These are phyloP conservation scores for Erythrophleum fordii DNA, from an alignment of 306 rosid species.

Conservation along the genomic window DNA sequence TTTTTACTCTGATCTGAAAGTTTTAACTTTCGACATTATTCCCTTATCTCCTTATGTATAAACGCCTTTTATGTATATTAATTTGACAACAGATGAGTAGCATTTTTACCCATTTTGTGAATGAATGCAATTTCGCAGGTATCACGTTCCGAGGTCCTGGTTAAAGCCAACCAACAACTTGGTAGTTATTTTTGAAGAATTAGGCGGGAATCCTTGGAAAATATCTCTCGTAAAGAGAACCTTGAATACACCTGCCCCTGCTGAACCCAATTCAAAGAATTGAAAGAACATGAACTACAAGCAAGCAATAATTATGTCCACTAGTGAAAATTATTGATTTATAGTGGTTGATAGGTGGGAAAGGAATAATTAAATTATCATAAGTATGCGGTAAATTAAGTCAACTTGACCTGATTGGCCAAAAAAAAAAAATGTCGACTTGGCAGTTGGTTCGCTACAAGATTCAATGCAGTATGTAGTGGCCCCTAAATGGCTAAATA, in stretches of 20 bases:
- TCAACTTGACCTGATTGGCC: too few species aligned
- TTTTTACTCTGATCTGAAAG: not conserved
- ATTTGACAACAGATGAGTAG: not conserved
- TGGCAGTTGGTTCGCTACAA: conserved; percentile 4
- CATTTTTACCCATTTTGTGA: not conserved
- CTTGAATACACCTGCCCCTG: not conserved
- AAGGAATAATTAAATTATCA: not conserved
- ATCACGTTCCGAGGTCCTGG: conserved; percentile 97
- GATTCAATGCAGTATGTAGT: not conserved
- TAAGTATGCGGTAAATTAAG: conserved; percentile 1
- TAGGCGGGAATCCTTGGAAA: conserved; percentile 84
- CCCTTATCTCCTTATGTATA: not conserved
- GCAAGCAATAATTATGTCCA: not conserved
- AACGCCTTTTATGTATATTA: not conserved
- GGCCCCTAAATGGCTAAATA: not conserved
- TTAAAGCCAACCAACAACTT: conserved; percentile 78
- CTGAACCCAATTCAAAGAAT: not conserved
- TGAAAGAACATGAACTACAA: conserved; percentile 25
- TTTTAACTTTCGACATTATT: not conserved
- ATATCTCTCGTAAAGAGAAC: conserved; percentile 67
- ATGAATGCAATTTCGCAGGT: conserved; percentile 56
- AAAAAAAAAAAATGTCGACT: too few species aligned
- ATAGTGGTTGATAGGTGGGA: not conserved
- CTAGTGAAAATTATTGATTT: conserved; percentile 11
- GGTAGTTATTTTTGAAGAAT: conserved; percentile 83